phyloP scores from a whole-genome alignment of 2,329 filamentous ascomycete genomes.

The Ascochyta fabae region DNA sequence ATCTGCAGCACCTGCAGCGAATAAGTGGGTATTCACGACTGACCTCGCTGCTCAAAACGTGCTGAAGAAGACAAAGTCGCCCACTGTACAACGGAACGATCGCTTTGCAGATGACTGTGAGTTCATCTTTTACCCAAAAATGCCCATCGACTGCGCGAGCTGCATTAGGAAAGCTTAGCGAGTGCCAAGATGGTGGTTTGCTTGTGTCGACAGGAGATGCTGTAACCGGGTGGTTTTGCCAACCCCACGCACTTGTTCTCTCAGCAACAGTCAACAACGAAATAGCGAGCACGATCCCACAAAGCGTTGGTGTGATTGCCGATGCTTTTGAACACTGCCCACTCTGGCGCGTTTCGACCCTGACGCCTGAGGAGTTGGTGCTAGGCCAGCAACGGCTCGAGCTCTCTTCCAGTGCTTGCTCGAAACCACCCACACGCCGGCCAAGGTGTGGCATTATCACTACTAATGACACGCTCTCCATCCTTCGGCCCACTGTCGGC shows the following conservation, averaged over 20 bases:
- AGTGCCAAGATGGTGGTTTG: conserved; percentile 25
- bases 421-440: conserved; percentile 34
- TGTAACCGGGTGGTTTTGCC: background rate
- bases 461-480: conserved; percentile 3
- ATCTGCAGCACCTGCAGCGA: background rate
- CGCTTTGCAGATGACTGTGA: background rate
- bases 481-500: conserved; percentile 16
- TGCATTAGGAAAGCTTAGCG: conserved; percentile 28
- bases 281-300: conserved; percentile 10
- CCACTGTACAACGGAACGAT: background rate
- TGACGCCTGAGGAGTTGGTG: conserved; percentile 18
- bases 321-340: conserved; percentile 11
- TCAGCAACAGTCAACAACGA: too few relatives aligned
- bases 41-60: background rate
- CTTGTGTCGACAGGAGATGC: conserved; percentile 25
- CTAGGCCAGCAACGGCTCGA: conserved; percentile 18
- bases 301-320: conserved; percentile 8
- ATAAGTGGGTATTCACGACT: background rate
- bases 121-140: background rate
- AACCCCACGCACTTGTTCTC: background rate
- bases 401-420: conserved; percentile 13
- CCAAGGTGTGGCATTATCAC: conserved; percentile 35
- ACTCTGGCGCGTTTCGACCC: conserved; percentile 20
- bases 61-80: background rate
- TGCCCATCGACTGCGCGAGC: background rate